phyloP scores from a whole-genome alignment of 805 yeast species.

The Jamesozyma spencerorum region DNA sequence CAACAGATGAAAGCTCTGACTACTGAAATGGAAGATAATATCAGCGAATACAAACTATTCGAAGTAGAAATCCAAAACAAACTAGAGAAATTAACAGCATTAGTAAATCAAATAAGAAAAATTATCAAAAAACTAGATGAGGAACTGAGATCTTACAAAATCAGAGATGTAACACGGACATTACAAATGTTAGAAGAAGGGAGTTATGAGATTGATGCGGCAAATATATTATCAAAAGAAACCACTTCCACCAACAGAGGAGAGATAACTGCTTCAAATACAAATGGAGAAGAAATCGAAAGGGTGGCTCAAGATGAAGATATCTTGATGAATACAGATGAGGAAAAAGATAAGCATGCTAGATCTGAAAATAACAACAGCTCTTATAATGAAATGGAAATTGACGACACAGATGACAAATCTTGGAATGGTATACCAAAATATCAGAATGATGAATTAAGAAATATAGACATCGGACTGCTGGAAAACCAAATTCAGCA shows the following conservation, averaged over 20 bases:
- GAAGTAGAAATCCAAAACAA: slow-evolving; percentile 61
- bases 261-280: not conserved
- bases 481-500: slow-evolving; percentile 44
- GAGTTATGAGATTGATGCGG: not conserved
- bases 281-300: not conserved
- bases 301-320: not conserved
- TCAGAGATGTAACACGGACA: slow-evolving; percentile 43
- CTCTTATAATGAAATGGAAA: slow-evolving; percentile 14
- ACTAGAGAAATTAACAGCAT: slow-evolving; percentile 45
- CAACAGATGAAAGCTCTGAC: slow-evolving; percentile 34
- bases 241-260: not conserved
- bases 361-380: not conserved
- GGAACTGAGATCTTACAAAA: slow-evolving; percentile 36
- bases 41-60: slow-evolving; percentile 49
- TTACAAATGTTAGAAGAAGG: slow-evolving; percentile 12
- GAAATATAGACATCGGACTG: slow-evolving; percentile 37
- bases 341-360: not conserved
- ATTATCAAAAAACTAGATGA: slow-evolving; percentile 33
- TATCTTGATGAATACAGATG: not conserved
- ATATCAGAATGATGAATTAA: slow-evolving; percentile 44
- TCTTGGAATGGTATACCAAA: slow-evolving; percentile 30
- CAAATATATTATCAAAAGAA: not conserved
- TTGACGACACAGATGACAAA: slow-evolving; percentile 25
- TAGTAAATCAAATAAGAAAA: slow-evolving; percentile 32
- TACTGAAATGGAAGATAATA: slow-evolving; percentile 34